Conservation (phyloP, 2,329 filamentous ascomycete genomes). For the Epichloe hybrida region DNA sequence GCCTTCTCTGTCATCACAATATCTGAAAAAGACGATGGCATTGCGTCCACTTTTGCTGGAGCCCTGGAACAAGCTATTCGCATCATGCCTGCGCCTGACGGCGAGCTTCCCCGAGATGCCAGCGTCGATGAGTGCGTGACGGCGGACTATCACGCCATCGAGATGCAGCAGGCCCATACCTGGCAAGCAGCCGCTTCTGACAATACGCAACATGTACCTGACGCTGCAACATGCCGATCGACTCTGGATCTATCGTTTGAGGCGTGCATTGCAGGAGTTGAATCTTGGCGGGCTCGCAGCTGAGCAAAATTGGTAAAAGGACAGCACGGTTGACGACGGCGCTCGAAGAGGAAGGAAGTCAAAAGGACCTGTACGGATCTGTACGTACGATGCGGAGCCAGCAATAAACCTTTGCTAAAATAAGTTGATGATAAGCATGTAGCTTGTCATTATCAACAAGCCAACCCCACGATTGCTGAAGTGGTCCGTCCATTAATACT, state of each 20-base stretch:
- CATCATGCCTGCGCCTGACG: conserved; percentile 2
- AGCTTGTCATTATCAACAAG: too few relatives aligned
- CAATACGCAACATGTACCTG: not conserved
- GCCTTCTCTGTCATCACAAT: not conserved
- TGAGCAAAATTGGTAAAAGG: not conserved
- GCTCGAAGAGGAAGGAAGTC: not conserved
- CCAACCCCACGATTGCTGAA: too few relatives aligned
- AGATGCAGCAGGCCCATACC: conserved; percentile 2
- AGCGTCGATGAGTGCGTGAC: conserved; percentile 9
- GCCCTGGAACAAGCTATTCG: conserved; percentile 5
- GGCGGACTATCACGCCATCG: conserved; percentile 11
- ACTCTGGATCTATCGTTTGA: conserved; percentile 4
- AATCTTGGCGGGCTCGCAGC: not conserved
- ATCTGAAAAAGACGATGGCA: not conserved
- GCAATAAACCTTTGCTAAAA: too few relatives aligned
- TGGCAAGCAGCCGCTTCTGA: not conserved
- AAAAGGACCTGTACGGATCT: not conserved
- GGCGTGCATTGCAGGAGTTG: conserved; percentile 1
- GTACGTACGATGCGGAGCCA: too few relatives aligned
- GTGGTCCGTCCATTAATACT: too few relatives aligned
- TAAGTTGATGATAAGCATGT: too few relatives aligned
- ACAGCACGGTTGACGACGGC: not conserved
- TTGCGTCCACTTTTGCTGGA: conserved; percentile 4
- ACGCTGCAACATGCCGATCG: not conserved
- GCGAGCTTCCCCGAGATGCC: not conserved